Evolutionary conservation across 805 yeast genomes (phyloP).

Genomic region (Wilhelminamyces savonicus): DNA sequence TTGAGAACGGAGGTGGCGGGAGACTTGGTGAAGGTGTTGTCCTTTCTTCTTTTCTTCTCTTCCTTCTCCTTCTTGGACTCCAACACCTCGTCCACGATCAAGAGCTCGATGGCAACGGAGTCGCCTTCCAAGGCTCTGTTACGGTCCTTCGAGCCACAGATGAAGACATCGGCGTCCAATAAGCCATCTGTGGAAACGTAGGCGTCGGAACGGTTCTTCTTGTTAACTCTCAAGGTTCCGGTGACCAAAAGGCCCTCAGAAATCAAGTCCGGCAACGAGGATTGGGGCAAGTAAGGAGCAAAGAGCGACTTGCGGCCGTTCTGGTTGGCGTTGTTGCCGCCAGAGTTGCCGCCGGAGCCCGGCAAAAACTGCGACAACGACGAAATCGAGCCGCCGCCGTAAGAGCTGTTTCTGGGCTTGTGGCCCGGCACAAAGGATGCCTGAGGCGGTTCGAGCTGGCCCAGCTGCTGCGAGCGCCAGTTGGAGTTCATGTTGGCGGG

Average conservation of each 20-base stretch:
- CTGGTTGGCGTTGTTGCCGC: slow-evolving; percentile 25
- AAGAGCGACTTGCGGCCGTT: slow-evolving; percentile 71
- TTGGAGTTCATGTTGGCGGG: slow-evolving; percentile 42
- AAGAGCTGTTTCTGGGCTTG: slow-evolving; percentile 62
- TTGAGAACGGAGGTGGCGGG: slow-evolving; percentile 33
- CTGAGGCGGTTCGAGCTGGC: slow-evolving; percentile 32
- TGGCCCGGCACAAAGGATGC: slow-evolving; percentile 68
- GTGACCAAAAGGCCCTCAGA: slow-evolving; percentile 88
- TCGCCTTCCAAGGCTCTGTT: slow-evolving; percentile 97
- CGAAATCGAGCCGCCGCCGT: slow-evolving; percentile 54
- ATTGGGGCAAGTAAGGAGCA: slow-evolving; percentile 95
- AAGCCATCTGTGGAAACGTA: slow-evolving; percentile 97
- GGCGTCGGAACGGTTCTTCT: slow-evolving; percentile 95
- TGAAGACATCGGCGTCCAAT: slow-evolving; percentile 92
- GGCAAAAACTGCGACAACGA: slow-evolving; percentile 35
- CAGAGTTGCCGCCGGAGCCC: slow-evolving; percentile 9
- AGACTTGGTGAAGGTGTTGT: slow-evolving; percentile 37
- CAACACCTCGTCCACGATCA: slow-evolving; percentile 98
- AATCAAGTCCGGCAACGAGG: slow-evolving; percentile 81
- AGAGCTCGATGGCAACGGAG: slow-evolving; percentile 88
- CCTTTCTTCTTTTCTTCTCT: slow-evolving; percentile 90
- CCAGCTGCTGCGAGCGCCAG: slow-evolving; percentile 59
- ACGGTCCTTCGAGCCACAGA: slow-evolving; percentile 97
- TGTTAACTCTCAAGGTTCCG: slow-evolving; percentile 89
- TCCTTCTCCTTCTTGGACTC: slow-evolving; percentile 93